Evolutionary conservation across 441 rosid genomes (phyloP).

Genomic region (Pelargonium australe): DNA sequence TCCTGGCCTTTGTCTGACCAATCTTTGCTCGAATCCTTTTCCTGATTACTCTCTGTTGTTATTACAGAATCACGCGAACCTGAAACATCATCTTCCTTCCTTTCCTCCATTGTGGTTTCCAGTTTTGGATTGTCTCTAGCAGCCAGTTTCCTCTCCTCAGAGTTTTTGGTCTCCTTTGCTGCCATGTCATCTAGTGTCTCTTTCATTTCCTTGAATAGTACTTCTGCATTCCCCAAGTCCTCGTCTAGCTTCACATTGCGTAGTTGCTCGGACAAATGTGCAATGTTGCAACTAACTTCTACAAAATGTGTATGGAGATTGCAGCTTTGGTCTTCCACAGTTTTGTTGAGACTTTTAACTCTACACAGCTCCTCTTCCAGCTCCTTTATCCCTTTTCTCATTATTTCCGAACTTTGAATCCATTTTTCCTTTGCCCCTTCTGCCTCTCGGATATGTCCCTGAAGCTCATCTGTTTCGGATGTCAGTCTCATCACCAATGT

Average conservation of each 20-base stretch:
- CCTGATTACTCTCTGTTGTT: not conserved
- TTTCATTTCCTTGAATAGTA: not conserved
- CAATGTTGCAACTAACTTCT: slow-evolving; percentile 44
- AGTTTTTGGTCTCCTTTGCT: not conserved
- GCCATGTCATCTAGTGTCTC: not conserved
- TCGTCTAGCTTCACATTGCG: slow-evolving; percentile 33
- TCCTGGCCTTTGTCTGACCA: no score
- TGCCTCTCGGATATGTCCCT: slow-evolving; percentile 44
- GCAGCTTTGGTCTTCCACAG: slow-evolving; percentile 42
- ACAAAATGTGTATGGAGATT: slow-evolving; percentile 43
- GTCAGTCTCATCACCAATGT: slow-evolving; percentile 49
- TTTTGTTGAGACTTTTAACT: slow-evolving; percentile 47
- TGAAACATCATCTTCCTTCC: slow-evolving; percentile 1
- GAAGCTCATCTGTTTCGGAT: slow-evolving; percentile 62
- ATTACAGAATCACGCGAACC: not conserved
- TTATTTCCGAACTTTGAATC: slow-evolving; percentile 34
- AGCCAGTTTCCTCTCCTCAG: not conserved
- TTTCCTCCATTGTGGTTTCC: not conserved
- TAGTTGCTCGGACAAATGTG: slow-evolving; percentile 37
- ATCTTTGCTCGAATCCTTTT: not conserved
- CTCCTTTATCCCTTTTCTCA: slow-evolving; percentile 43
- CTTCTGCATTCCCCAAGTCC: not conserved
- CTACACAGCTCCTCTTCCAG: slow-evolving; percentile 54
- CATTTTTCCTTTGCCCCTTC: slow-evolving; percentile 51
- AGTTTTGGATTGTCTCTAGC: not conserved